Evolutionary conservation across 768 basidiomycete species (phyloP).

Genomic region (Termitomyces sp.): DNA sequence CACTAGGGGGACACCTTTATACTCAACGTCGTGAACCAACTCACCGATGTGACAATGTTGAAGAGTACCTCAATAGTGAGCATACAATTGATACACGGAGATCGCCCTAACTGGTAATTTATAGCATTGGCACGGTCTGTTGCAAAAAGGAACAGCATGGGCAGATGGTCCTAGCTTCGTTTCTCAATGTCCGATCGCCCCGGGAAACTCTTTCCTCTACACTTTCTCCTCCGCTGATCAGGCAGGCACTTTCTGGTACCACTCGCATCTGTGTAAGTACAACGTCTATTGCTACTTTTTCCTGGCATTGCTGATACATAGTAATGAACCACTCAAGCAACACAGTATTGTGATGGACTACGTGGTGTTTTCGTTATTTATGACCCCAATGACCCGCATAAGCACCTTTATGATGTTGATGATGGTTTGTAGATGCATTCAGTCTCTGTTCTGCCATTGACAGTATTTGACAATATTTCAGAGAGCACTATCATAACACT

Average conservation of each 20-base stretch:
- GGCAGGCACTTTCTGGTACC: constrained; percentile 30
- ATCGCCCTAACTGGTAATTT: neutral
- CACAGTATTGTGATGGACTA: constrained; percentile 49
- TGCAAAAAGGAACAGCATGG: constrained; percentile 32
- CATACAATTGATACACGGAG: neutral
- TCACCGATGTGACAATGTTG: constrained; percentile 20
- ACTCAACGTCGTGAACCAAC: constrained; percentile 19
- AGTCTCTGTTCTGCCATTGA: neutral
- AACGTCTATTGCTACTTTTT: neutral
- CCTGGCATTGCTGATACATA: constrained; percentile 16
- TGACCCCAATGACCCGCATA: constrained; percentile 31
- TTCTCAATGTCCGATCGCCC: constrained; percentile 40
- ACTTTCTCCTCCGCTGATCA: constrained; percentile 24
- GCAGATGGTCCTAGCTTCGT: constrained; percentile 34
- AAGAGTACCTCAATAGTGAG: constrained; percentile 21
- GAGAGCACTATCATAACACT: constrained; percentile 42
- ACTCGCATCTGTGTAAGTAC: constrained; percentile 26
- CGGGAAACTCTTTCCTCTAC: constrained; percentile 36
- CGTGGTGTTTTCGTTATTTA: constrained; percentile 35
- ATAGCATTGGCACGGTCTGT: constrained; percentile 46
- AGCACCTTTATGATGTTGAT: constrained; percentile 20
- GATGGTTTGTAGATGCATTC: constrained; percentile 22
- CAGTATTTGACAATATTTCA: constrained; percentile 12
- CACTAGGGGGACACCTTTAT: constrained; percentile 19
- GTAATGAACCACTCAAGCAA: constrained; percentile 24